phyloP scores from a whole-genome alignment of 768 basidiomycete genomes.

The Lactarius pseudohatsudake region DNA sequence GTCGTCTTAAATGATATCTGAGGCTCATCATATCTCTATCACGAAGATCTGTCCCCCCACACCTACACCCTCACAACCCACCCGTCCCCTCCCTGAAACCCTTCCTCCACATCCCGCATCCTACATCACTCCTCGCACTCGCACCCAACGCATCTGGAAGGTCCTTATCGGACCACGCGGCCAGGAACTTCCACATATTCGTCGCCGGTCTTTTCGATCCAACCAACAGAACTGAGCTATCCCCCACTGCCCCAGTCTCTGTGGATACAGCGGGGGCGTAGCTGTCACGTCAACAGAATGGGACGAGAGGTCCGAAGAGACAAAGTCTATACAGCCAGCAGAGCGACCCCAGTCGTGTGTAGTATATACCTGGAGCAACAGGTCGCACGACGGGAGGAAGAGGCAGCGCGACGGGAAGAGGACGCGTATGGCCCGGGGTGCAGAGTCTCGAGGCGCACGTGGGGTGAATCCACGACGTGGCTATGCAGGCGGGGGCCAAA shows the following conservation, averaged over 20 bases:
- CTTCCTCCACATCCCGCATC: background rate
- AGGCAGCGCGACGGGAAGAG: too few species aligned
- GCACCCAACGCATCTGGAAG: too few species aligned
- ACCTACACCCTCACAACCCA: background rate
- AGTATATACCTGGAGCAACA: constrained; percentile 14
- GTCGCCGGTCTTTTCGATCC: background rate
- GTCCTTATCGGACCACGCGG: constrained; percentile 10
- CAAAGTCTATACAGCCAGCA: constrained; percentile 14
- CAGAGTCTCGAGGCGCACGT: constrained; percentile 11
- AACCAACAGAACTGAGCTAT: background rate
- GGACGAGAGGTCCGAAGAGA: constrained; percentile 3
- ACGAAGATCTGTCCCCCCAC: background rate
- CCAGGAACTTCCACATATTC: background rate
- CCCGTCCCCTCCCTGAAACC: background rate
- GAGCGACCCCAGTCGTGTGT: constrained; percentile 3
- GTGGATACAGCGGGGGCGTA: background rate
- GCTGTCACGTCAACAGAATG: background rate
- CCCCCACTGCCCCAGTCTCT: background rate
- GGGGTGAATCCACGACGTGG: constrained; percentile 13
- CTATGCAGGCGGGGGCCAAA: constrained; percentile 9
- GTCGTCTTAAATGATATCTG: background rate
- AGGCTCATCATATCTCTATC: too few species aligned
- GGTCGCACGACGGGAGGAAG: constrained; percentile 14
- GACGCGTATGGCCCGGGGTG: constrained; percentile 6
- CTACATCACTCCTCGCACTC: constrained; percentile 2